Percentiles rank a stretch among this genome's conserved stretches.
phyloP scores from a whole-genome alignment of 192 early-diverging fungal genomes.

The Pilaira anomala region DNA sequence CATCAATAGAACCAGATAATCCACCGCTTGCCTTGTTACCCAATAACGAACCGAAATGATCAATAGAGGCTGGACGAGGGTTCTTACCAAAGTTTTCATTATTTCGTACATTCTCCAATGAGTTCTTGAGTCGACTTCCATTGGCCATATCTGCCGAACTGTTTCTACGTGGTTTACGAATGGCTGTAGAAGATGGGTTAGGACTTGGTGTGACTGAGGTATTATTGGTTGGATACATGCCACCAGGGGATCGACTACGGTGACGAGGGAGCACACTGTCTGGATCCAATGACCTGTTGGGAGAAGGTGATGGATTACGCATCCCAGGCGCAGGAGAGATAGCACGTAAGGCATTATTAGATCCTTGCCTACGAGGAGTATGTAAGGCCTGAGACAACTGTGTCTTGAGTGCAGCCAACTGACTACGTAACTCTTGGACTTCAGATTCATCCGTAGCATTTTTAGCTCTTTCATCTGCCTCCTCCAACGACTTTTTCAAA shows the following conservation, averaged over 20 bases:
- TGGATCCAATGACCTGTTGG: conserved; percentile 8
- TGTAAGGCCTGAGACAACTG: conserved; percentile 70
- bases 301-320: conserved; percentile 19
- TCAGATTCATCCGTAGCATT: conserved; percentile 60
- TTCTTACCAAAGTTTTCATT: conserved; percentile 33
- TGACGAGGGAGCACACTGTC: not conserved
- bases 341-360: conserved; percentile 9
- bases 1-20: conserved; percentile 12
- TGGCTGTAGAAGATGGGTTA: not conserved
- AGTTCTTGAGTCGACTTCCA: conserved; percentile 27
- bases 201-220: not conserved
- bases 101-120: conserved; percentile 37
- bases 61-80: conserved; percentile 37
- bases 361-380: conserved; percentile 32
- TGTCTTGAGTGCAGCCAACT: conserved; percentile 66
- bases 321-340: conserved; percentile 17
- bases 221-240: not conserved
- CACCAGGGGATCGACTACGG: conserved; percentile 21
- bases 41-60: conserved; percentile 24
- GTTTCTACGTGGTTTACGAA: conserved; percentile 41
- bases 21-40: conserved; percentile 19
- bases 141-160: conserved; percentile 44
- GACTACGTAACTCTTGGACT: conserved; percentile 62
- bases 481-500: conserved; percentile 46
- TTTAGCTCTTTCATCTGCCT: conserved; percentile 31